phyloP scores from a whole-genome alignment of 495 filamentous ascomycete species.

The Letharia columbiana region DNA sequence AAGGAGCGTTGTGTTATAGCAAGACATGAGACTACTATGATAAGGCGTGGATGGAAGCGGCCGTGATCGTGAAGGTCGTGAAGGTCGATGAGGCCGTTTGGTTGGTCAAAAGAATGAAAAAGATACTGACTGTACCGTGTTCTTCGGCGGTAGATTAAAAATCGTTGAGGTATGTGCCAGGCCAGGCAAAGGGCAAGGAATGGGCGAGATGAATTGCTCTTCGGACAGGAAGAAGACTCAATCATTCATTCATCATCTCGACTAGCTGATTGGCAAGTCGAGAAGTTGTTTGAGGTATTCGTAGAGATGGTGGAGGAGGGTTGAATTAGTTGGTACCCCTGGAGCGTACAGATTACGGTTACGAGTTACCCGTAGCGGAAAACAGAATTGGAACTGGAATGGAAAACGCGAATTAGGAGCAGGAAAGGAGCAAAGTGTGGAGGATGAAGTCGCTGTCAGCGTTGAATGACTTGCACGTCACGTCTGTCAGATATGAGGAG shows the following conservation, averaged over 20 bases:
- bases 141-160: constrained; percentile 15
- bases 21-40: constrained; percentile 12
- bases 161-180: constrained; percentile 4
- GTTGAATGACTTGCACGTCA: background rate
- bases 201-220: constrained; percentile 3
- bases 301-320: constrained; percentile 13
- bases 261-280: constrained; percentile 15
- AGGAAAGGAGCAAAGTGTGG: background rate
- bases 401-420: constrained; percentile 17
- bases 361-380: constrained; percentile 23
- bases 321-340: constrained; percentile 21
- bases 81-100: constrained; percentile 11
- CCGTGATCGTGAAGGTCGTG: constrained; percentile 14
- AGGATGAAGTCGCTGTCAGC: background rate
- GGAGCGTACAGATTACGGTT: constrained; percentile 25
- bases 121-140: constrained; percentile 24
- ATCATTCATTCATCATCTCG: constrained; percentile 20
- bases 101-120: constrained; percentile 9
- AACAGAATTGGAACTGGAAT: constrained; percentile 15
- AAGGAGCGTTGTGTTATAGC: constrained; percentile 6
- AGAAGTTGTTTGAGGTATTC: constrained; percentile 8
- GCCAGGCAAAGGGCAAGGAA: constrained; percentile 2
- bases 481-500: background rate
- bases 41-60: constrained; percentile 14
- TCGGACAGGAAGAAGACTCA: constrained; percentile 12